Base-by-base conservation (phyloP, 768 basidiomycete genomes). In the Mycena latifolia region DNA sequence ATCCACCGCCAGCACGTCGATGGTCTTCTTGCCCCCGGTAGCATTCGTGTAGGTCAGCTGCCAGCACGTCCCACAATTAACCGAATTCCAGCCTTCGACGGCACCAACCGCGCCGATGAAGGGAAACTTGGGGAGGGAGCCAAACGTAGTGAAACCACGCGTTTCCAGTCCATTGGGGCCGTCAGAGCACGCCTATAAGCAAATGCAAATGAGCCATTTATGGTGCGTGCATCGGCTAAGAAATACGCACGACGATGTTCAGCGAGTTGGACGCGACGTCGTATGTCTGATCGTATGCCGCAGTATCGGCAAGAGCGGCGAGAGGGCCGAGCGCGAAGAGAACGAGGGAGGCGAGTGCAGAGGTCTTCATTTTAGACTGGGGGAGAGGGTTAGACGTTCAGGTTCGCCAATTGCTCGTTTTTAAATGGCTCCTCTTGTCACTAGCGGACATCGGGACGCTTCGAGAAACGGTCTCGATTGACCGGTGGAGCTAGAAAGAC, bases 11-110 rank as follows among this genome's bases (percentile, higher is more conserved):
- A 85, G 74, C 14, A 90, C 72, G 43, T 80, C 82, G 74, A 89
- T 79, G 57, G 72, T 82, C 61, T 65, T 81, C 24, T 70, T 71
- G 1, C 59, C 69, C 5, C 79, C 79, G 7, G 65, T 51, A 6
- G 57, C 28, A 55, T 77, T 75, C 39, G 79, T 79, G 75, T 82
- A 89, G 7, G 84, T 82, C 67, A 91, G 72, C 63, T 80, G 59
- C 88, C 88, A 91, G 76, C 90, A 91, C 27, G 83, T 81, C 2
- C 88, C 88, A 69, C 89, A 91, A 47, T 79, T 77, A 2, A 74
- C 64, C 1, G 87, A 89, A 72, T 86, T 81, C 76, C 77, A 90
- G 28, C 82, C 84, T 8, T 74, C 75, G 61, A 91, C 78, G 39
- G 82, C 86, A 18, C 80, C 77, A 0, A 81, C 85, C 1, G 85